Conservation (phyloP, 495 filamentous ascomycete species). For the Letharia columbiana region DNA sequence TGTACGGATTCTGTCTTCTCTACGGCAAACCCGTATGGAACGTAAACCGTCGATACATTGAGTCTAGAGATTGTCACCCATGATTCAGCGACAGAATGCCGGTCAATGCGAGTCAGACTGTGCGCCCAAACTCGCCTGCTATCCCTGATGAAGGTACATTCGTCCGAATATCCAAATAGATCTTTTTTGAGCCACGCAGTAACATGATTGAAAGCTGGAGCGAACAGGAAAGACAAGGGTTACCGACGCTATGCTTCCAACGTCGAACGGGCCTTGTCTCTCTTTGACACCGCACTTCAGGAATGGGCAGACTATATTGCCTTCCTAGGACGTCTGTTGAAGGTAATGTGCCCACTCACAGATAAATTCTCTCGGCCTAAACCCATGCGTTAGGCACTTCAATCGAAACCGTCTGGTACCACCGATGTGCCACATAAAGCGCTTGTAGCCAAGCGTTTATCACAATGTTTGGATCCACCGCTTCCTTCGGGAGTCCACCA, state of each 20-base stretch:
- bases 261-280: constrained; percentile 76
- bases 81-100: constrained; percentile 7
- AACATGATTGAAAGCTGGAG: neutral
- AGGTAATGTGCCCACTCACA: constrained; percentile 33
- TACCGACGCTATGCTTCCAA: constrained; percentile 85
- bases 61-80: neutral
- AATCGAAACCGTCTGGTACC: constrained; percentile 67
- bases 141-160: constrained; percentile 14
- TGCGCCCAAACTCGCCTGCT: constrained; percentile 18
- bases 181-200: neutral
- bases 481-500: constrained; percentile 97
- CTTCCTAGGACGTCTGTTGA: constrained; percentile 82
- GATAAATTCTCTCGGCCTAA: neutral
- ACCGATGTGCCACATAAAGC: constrained; percentile 72
- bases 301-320: constrained; percentile 99
- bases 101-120: constrained; percentile 6
- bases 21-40: neutral
- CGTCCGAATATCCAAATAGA: neutral
- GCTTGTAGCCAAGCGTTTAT: constrained; percentile 77
- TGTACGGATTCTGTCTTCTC: neutral
- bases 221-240: constrained; percentile 68
- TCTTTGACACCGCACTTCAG: constrained; percentile 88
- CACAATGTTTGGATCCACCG: constrained; percentile 89
- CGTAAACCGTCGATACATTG: neutral
- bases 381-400: constrained; percentile 47